These are phyloP conservation scores for Asterophora lycoperdoides DNA, from an alignment of 768 basidiomycete genomes.

Conservation along the genomic window DNA sequence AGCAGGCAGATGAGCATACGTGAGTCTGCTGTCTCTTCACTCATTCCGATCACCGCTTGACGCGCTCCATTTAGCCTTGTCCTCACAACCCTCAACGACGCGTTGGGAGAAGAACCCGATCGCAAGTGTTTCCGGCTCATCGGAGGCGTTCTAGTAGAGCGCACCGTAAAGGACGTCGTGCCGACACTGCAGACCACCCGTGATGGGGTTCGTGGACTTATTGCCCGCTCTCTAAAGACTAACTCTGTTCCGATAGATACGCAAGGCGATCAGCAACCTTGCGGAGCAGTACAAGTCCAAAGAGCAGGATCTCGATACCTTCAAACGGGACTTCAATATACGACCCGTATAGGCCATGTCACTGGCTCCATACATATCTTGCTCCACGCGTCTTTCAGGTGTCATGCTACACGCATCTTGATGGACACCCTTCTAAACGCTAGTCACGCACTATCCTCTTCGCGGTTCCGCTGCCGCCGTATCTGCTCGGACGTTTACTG, in stretches of 20 bases:
- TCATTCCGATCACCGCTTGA: constrained; percentile 3
- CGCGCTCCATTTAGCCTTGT: constrained; percentile 59
- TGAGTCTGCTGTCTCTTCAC: constrained; percentile 36
- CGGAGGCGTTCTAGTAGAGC: constrained; percentile 92
- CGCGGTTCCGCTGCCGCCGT: constrained; percentile 3
- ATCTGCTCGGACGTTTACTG: constrained; percentile 2
- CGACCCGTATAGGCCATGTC: constrained; percentile 41
- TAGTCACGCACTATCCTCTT: constrained; percentile 1
- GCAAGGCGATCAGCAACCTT: constrained; percentile 71
- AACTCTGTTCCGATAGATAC: constrained; percentile 53
- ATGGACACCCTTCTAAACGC: neutral
- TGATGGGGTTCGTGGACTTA: constrained; percentile 61
- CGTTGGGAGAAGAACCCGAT: constrained; percentile 74
- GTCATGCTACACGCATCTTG: neutral
- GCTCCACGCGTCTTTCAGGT: neutral
- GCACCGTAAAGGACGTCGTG: constrained; percentile 92
- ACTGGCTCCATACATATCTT: neutral
- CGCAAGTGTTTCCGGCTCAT: constrained; percentile 96
- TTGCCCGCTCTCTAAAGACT: constrained; percentile 12
- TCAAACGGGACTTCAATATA: constrained; percentile 76
- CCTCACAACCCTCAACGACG: constrained; percentile 80
- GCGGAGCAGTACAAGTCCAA: constrained; percentile 86
- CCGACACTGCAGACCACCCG: constrained; percentile 87
- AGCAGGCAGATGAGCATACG: constrained; percentile 95
- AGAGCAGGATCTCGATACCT: constrained; percentile 77